These are phyloP conservation scores for Penicillium sp. DNA, from an alignment of 2,329 filamentous ascomycete species.

Conservation along the genomic window DNA sequence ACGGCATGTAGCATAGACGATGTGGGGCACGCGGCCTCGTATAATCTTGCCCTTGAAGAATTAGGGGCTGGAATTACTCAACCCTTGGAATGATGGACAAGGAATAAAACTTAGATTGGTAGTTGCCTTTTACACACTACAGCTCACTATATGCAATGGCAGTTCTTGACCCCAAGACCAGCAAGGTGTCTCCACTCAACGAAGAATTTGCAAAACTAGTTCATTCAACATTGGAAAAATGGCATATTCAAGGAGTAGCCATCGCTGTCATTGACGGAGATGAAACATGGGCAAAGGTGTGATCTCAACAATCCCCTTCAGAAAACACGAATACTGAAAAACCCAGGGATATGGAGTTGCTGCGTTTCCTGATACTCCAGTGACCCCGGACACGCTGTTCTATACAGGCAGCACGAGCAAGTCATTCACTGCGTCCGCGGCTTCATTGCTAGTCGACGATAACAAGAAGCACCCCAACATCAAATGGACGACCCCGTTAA, in stretches of 20 bases:
- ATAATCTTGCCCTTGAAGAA: not conserved
- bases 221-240: not conserved
- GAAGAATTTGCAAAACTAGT: not conserved
- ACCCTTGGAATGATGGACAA: not conserved
- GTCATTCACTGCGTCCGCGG: slow-evolving; percentile 52
- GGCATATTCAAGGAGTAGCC: slow-evolving; percentile 7
- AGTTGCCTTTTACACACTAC: not conserved
- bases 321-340: not conserved
- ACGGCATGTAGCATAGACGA: not conserved
- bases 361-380: slow-evolving; percentile 37
- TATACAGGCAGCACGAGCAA: slow-evolving; percentile 60
- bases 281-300: slow-evolving; percentile 9
- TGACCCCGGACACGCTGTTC: slow-evolving; percentile 54
- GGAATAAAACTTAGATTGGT: not conserved
- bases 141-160: not conserved
- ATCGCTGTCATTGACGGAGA: slow-evolving; percentile 15
- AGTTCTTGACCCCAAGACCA: not conserved
- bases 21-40: not conserved
- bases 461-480: slow-evolving; percentile 25
- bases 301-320: not conserved
- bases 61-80: not conserved
- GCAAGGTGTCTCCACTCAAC: not conserved
- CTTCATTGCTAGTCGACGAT: slow-evolving; percentile 45
- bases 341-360: slow-evolving; percentile 43
- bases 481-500: slow-evolving; percentile 38